Evolutionary conservation across 2,329 filamentous ascomycete species (phyloP), one percentile per base, ranked within the genome.

Genomic region (Aspergillus pseudonomiae): DNA sequence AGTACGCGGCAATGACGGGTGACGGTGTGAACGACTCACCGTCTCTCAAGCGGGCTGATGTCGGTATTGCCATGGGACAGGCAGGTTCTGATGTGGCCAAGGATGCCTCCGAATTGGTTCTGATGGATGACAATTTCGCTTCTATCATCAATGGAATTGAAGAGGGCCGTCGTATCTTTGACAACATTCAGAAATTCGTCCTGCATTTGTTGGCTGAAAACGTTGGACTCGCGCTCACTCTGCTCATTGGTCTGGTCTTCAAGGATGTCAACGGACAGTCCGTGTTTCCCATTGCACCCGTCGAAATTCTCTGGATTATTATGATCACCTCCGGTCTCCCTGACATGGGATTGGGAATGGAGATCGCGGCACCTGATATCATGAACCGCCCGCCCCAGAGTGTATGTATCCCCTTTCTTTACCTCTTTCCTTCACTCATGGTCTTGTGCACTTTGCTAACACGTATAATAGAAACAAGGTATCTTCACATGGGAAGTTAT

Each of bases 301-400:
- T 96, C 12, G 89, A 96, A 71, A 94, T 96, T 66, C 86, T 97
- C 63, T 97, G 92, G 93, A 92, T 97, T 76, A 96, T 96, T 78
- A 94, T 96, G 91, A 86, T 95, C 61, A 97, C 93, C 0, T 94
- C 91, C 46, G 91, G 90, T 63, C 88, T 95, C 76, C 93, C 93
- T 1, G 93, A 94, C 63, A 95, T 97, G 81, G 93, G 93, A 50
- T 86, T 97, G 1, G 92, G 93, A 24, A 90, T 93, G 69, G 93
- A 96, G 77, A 81, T 84, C 52, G 91, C 92, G 0, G 87, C 89
- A 0, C 84, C 86, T 2, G 91, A 94, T 73, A 89, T 96, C 65
- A 92, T 96, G 86, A 81, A 85, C 66, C 89, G 92, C 59, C 91
- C 92, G 9, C 93, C 93, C 0, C 91, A 94, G 67, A 85, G 71